Base-by-base conservation (phyloP, 306 rosid species). In the Carpinus fangiana region DNA sequence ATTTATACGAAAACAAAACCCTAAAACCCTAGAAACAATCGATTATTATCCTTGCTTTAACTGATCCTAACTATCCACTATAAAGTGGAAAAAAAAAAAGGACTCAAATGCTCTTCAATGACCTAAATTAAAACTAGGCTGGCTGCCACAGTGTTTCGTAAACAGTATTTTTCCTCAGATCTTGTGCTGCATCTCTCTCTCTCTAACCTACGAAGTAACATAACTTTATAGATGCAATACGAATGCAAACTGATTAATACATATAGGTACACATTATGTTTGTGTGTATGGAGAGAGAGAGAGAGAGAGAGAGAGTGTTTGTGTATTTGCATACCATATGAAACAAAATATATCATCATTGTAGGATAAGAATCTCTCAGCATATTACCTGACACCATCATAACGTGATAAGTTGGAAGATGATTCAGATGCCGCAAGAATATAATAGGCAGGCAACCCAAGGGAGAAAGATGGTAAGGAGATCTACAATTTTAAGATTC, bases 401-500 rank as follows among this genome's bases (percentile, higher is more conserved):
- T 95, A 95, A 79, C 99, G 99, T 21, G 99, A 91, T 82, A 95
- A 84, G 88, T 95, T 95, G 61, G 98, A 95, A 83, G 99, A 93
- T 41, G 99, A 87, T 82, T 95, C 99, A 21, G 97, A 95, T 69
- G 89, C 83, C 70, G 99, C 99, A 72, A 95, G 89, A 81, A 95
- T 83, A 80, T 95, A 95, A 80, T 95, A 95, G n/a, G 99, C 97
- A 45, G 99, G 98, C 87, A 93, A 84, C 48, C 99, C 99, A 85
- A 95, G 98, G 62, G 99, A 88, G 84, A 95, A 95, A 61, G 98
- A 91, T 60, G 98, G 99, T 77, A 95, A 78, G 81, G 98, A 90
- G 74, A 95, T 90, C 99, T 95, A 89, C 82, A 78, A 52, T 72
- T 83, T 83, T 20, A 83, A 21, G 68, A 72, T 73, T 45, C 20